phyloP scores from a whole-genome alignment of 1,284 basidiomycete genomes.

The Xerocomus cyaneibrunnescens region DNA sequence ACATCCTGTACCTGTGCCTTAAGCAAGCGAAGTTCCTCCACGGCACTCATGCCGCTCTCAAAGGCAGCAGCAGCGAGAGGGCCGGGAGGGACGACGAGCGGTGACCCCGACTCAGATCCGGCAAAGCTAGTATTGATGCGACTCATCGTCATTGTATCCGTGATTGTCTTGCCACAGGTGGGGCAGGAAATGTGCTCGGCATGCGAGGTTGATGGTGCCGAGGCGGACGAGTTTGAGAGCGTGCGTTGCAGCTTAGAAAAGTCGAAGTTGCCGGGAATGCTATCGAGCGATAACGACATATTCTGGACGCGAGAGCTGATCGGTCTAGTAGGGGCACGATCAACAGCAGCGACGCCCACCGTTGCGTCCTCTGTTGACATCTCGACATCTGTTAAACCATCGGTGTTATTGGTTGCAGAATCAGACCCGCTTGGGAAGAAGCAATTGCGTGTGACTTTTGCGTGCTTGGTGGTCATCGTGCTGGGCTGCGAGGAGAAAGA shows the following conservation, averaged over 20 bases:
- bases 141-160: slow-evolving; percentile 39
- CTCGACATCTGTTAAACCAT: slow-evolving; percentile 28
- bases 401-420: background rate
- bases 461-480: slow-evolving; percentile 17
- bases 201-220: slow-evolving; percentile 44
- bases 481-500: slow-evolving; percentile 29
- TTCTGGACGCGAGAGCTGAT: slow-evolving; percentile 31
- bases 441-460: slow-evolving; percentile 16
- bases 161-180: slow-evolving; percentile 47
- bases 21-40: slow-evolving; percentile 74
- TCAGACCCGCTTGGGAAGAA: slow-evolving; percentile 31
- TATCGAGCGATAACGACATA: slow-evolving; percentile 45
- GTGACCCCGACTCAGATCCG: slow-evolving; percentile 42
- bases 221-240: slow-evolving; percentile 32
- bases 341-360: slow-evolving; percentile 31
- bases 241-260: slow-evolving; percentile 30
- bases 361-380: slow-evolving; percentile 32
- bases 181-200: slow-evolving; percentile 46
- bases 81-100: slow-evolving; percentile 56
- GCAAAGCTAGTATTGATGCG: slow-evolving; percentile 34
- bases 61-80: slow-evolving; percentile 57
- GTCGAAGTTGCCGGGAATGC: slow-evolving; percentile 42
- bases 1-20: slow-evolving; percentile 86
- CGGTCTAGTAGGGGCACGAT: slow-evolving; percentile 25
- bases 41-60: slow-evolving; percentile 62